These are phyloP conservation scores for Macrotyloma uniflorum DNA, from an alignment of 306 rosid species.

Conservation along the genomic window DNA sequence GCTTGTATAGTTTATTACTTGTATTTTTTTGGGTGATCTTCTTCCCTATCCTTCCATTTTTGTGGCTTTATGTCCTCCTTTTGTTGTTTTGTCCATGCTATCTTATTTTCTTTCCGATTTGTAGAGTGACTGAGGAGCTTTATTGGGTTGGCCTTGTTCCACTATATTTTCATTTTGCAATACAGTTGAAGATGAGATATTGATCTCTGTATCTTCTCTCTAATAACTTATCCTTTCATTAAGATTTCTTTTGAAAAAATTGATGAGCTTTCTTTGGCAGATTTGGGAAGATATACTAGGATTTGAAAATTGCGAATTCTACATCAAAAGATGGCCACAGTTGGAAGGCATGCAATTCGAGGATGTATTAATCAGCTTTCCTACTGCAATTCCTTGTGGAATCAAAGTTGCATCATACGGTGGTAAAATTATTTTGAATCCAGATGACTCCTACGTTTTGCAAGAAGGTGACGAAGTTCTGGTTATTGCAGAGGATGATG, in stretches of 20 bases:
- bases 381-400: slow-evolving; percentile 95
- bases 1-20: slow-evolving; percentile 3
- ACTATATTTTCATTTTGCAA: neutral
- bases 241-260: neutral
- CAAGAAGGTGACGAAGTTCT: slow-evolving; percentile 90
- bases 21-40: no score
- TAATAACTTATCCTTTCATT: neutral
- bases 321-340: slow-evolving; percentile 90
- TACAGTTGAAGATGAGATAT: slow-evolving; percentile 16
- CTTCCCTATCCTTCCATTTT: neutral
- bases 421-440: slow-evolving; percentile 83
- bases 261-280: slow-evolving; percentile 54
- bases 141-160: neutral
- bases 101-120: neutral
- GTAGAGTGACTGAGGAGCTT: neutral
- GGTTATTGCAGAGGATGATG: slow-evolving; percentile 94
- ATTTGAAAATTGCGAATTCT: slow-evolving; percentile 92
- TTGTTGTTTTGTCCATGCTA: slow-evolving; percentile 17
- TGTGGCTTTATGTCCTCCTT: slow-evolving; percentile 2
- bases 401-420: slow-evolving; percentile 76
- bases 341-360: slow-evolving; percentile 82
- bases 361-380: slow-evolving; percentile 78
- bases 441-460: slow-evolving; percentile 80
- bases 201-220: neutral
- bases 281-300: slow-evolving; percentile 98